Percentiles rank a stretch among this genome's conserved stretches.
Evolutionary conservation across 345 rosid species (phyloP).

Genomic region (Eucalyptus shirleyi): DNA sequence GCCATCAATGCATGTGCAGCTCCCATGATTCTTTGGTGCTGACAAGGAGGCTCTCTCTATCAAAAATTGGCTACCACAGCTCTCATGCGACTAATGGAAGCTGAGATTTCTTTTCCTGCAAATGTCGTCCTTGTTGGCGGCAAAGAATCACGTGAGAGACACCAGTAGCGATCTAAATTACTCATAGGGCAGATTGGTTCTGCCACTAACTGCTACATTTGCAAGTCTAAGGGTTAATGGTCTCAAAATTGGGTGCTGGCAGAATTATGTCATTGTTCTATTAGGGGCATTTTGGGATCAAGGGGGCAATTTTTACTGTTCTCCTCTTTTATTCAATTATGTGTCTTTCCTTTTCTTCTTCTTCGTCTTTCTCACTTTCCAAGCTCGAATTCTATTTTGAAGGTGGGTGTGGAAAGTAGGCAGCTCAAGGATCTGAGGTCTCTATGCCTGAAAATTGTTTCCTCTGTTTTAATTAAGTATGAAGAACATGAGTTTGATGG

Average conservation of each 20-base stretch:
- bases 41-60: not conserved
- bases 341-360: not conserved
- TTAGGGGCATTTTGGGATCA: not conserved
- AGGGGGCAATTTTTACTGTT: not conserved
- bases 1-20: not conserved
- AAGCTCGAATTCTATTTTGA: not conserved
- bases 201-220: not conserved
- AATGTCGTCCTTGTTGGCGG: not conserved
- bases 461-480: conserved; percentile 60
- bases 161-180: not conserved
- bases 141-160: not conserved
- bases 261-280: not conserved
- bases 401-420: conserved; percentile 37
- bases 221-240: not conserved
- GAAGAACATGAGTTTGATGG: conserved; percentile 65
- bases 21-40: not conserved
- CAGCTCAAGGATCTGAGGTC: conserved; percentile 79
- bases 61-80: not conserved
- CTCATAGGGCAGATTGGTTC: not conserved
- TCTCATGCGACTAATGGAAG: not conserved
- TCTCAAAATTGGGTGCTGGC: not conserved
- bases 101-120: not conserved
- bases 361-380: not conserved
- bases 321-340: not conserved
- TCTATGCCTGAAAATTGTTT: conserved; percentile 61